Percentiles rank a stretch among this genome's conserved stretches.
Evolutionary conservation across 2,329 filamentous ascomycete genomes (phyloP).

Genomic region (Curvularia sp.): DNA sequence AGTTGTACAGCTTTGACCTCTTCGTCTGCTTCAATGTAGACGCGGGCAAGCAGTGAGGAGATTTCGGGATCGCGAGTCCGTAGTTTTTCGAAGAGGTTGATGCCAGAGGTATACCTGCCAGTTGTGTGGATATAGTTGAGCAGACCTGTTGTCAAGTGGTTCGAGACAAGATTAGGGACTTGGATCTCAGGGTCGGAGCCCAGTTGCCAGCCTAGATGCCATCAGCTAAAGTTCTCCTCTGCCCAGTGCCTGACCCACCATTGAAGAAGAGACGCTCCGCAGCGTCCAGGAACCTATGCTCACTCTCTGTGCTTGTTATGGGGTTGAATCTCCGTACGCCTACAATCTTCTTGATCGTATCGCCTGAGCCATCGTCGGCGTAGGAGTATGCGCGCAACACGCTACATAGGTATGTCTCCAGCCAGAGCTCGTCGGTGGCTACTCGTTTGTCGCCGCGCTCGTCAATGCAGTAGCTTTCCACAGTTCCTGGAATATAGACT

Average conservation of each 20-base stretch:
- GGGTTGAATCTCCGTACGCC: constrained; percentile 98
- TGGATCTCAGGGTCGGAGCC: constrained; percentile 97
- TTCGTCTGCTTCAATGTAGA: constrained; percentile 93
- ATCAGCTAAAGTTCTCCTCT: constrained; percentile 11
- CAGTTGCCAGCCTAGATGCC: constrained; percentile 77
- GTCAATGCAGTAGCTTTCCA: constrained; percentile 97
- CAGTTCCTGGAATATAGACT: constrained; percentile 93
- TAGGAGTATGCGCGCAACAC: constrained; percentile 95
- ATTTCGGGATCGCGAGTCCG: constrained; percentile 90
- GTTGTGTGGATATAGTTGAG: constrained; percentile 95
- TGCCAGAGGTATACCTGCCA: constrained; percentile 90
- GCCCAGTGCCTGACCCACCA: constrained; percentile 58
- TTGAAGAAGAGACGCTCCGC: constrained; percentile 95
- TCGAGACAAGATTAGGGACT: constrained; percentile 94
- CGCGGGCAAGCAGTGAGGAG: constrained; percentile 86
- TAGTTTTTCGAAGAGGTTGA: constrained; percentile 97
- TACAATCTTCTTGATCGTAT: constrained; percentile 94
- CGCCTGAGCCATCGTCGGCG: constrained; percentile 91
- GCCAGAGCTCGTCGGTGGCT: constrained; percentile 91
- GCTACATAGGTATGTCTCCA: constrained; percentile 96
- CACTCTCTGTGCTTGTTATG: constrained; percentile 96
- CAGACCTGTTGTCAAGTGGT: constrained; percentile 92
- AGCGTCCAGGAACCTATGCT: constrained; percentile 93
- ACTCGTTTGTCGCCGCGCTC: constrained; percentile 94
- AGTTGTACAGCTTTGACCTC: constrained; percentile 94